These are phyloP conservation scores for Didymella sp. DNA, from an alignment of 2,329 filamentous ascomycete species.

Conservation along the genomic window DNA sequence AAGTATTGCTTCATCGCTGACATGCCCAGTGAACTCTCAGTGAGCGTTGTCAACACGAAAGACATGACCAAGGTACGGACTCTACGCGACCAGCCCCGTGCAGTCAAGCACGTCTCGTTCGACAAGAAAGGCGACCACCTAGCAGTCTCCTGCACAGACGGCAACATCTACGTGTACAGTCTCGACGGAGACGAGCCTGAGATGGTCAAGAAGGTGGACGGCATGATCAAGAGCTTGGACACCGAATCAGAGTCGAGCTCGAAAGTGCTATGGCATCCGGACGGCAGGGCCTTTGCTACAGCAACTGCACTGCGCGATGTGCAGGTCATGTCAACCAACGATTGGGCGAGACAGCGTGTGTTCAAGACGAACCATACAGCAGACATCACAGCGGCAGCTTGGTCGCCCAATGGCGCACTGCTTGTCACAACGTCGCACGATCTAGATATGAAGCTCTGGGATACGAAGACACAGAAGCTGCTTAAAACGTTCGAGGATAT, in stretches of 20 bases:
- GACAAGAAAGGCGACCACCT: constrained; percentile 79
- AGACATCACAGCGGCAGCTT: constrained; percentile 85
- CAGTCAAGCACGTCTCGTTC: constrained; percentile 92
- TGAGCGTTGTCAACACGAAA: constrained; percentile 84
- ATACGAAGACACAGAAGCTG: constrained; percentile 83
- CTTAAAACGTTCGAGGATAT: constrained; percentile 77
- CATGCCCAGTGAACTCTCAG: constrained; percentile 72
- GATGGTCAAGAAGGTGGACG: constrained; percentile 82
- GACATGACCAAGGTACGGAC: constrained; percentile 79
- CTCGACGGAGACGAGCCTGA: constrained; percentile 78
- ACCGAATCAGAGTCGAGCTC: constrained; percentile 78
- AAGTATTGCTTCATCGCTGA: constrained; percentile 28
- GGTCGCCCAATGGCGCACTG: constrained; percentile 94
- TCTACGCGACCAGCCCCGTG: constrained; percentile 81
- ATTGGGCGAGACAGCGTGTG: constrained; percentile 84
- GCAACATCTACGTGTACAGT: constrained; percentile 88
- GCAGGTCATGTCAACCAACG: constrained; percentile 85
- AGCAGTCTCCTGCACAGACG: constrained; percentile 85
- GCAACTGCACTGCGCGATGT: constrained; percentile 78
- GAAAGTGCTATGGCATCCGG: constrained; percentile 86
- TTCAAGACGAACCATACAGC: constrained; percentile 83
- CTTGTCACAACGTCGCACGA: constrained; percentile 69
- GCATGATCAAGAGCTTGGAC: constrained; percentile 80
- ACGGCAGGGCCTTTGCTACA: constrained; percentile 87
- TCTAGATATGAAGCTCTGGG: constrained; percentile 80